Evolutionary conservation across 768 basidiomycete species (phyloP), one percentile per base, ranked within the genome.

Genomic region (Asterophora lycoperdoides): DNA sequence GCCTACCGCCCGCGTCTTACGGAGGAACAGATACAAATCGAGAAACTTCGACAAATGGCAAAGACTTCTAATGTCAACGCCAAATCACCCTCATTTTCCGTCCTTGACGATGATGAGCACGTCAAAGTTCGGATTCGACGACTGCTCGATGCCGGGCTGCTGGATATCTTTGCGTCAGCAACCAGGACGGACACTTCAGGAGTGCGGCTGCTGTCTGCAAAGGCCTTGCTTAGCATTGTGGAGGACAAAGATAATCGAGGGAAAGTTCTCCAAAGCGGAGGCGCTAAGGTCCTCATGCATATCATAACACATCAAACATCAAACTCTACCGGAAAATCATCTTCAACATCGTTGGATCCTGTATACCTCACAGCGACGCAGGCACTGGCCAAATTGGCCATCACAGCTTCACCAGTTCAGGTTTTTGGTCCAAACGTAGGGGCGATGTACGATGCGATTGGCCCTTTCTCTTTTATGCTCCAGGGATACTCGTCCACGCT

Each of bases 371-470:
- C 78, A 14, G 75, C 92, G 1, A 79, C 90, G 20, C 95, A 98
- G 64, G 93, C 93, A 2, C 70, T 96, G 20, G 90, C 93, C 13
- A 96, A 97, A 62, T 81, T 99, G 20, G 73, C 90, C 38, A 98
- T 98, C 59, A 97, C 95, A 1, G 77, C 93, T 2, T 84, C 93
- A 8, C 96, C 96, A 0, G 66, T 89, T 0, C 86, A 91, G 53
- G 88, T 97, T 26, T 94, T 96, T 68, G 94, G 94, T 1, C 88
- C 93, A 7, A 79, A 89, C 51, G 76, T 82, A 34, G 81, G 83
- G 5, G 83, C 81, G 2, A 74, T 87, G 28, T 80, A 85, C 59
- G 91, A 97, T 61, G 83, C 83, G n/a, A 81, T 96, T 48, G 78
- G 84, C 2, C 93, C 93, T 0, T 73, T 98, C 42, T 79, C 86